Conservation (phyloP, 2,329 filamentous ascomycete genomes). For the Stachybotrys chartarum region DNA sequence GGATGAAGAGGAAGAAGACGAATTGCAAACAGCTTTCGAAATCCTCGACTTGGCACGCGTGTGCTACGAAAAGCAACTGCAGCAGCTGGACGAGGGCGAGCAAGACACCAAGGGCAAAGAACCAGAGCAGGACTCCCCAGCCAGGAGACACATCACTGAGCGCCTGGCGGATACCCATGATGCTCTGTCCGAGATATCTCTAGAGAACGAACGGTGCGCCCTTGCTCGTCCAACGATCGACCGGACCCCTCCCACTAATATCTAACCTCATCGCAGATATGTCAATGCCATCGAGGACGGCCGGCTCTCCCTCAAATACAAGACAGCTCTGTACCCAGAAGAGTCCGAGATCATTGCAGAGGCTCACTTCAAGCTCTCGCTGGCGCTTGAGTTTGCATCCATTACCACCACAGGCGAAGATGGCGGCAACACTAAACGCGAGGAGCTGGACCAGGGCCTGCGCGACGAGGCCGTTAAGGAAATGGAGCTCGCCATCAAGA, state of each 20-base stretch:
- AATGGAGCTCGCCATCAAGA: conserved; percentile 67
- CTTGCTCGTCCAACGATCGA: not conserved
- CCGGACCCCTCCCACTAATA: not conserved
- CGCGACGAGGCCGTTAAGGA: conserved; percentile 64
- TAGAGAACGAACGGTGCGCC: conserved; percentile 78
- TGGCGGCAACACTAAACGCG: conserved; percentile 36
- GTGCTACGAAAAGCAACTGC: conserved; percentile 51
- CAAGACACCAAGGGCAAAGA: conserved; percentile 36
- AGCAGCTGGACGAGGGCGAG: conserved; percentile 26
- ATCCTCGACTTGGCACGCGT: conserved; percentile 75
- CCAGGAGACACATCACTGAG: conserved; percentile 63
- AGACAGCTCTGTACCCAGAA: conserved; percentile 68
- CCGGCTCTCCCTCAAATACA: conserved; percentile 68
- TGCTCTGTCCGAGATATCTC: conserved; percentile 88
- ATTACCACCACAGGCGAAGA: conserved; percentile 54
- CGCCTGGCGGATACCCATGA: conserved; percentile 90
- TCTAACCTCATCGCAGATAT: conserved; percentile 45
- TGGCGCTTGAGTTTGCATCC: conserved; percentile 90
- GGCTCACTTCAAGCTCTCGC: conserved; percentile 91
- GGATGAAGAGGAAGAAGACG: conserved; percentile 59
- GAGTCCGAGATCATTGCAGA: conserved; percentile 86
- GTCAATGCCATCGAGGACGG: conserved; percentile 80
- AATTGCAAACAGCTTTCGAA: conserved; percentile 73
- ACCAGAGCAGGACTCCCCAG: conserved; percentile 29
- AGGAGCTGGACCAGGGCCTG: conserved; percentile 58